phyloP scores from a whole-genome alignment of 306 rosid species.

The Cicer chorassanicum region DNA sequence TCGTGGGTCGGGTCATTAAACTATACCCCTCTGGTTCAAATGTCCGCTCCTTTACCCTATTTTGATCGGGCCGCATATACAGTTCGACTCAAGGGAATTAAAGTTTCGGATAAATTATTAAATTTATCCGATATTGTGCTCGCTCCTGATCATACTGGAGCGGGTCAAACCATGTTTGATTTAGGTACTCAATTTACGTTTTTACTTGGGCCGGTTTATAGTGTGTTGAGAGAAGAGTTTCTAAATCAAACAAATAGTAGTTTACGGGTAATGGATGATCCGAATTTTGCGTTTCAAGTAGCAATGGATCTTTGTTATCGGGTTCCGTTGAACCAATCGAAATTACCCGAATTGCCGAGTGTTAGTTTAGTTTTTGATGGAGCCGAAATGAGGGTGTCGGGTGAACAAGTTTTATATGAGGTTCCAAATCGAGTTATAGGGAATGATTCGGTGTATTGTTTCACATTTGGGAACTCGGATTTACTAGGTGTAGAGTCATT shows the following conservation, averaged over 20 bases:
- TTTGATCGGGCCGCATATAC: constrained; percentile 82
- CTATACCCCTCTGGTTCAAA: constrained; percentile 69
- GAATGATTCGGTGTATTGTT: constrained; percentile 68
- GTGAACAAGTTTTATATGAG: constrained; percentile 58
- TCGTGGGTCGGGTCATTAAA: constrained; percentile 64
- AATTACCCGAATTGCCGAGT: constrained; percentile 53
- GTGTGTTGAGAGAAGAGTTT: constrained; percentile 57
- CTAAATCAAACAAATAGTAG: constrained; percentile 52
- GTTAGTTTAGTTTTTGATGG: constrained; percentile 75
- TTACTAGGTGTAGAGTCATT: constrained; percentile 76
- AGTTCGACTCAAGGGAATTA: constrained; percentile 63
- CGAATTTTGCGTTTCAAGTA: constrained; percentile 69
- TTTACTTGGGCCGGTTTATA: constrained; percentile 76
- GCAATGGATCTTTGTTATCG: constrained; percentile 80
- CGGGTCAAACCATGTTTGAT: constrained; percentile 91
- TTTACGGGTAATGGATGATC: constrained; percentile 57
- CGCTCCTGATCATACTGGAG: constrained; percentile 83
- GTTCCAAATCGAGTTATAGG: constrained; percentile 57
- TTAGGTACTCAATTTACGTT: constrained; percentile 89
- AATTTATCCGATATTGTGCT: constrained; percentile 50
- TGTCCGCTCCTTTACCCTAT: constrained; percentile 71
- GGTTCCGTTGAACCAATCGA: constrained; percentile 49
- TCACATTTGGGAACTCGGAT: constrained; percentile 89
- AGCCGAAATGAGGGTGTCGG: constrained; percentile 66
- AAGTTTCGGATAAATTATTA: constrained; percentile 54